Evolutionary conservation across 306 rosid genomes (phyloP), one percentile per base, ranked within the genome.

Genomic region (Canavalia ensiformis): DNA sequence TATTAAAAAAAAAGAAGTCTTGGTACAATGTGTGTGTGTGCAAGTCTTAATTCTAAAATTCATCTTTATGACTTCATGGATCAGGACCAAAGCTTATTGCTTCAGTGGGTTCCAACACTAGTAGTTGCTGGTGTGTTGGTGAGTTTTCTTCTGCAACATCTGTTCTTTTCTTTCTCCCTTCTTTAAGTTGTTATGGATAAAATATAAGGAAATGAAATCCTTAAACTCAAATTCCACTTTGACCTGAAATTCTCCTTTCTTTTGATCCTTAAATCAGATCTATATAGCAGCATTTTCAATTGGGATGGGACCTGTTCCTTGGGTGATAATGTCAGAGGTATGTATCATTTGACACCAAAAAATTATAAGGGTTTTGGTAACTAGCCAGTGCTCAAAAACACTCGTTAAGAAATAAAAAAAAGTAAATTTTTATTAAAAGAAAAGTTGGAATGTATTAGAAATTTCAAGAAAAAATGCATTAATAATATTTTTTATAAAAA

Each of bases 241-340:
- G 18, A 57, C 13, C 25, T 65, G 47, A 85, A 55, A 70, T 5
- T 81, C 8, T 56, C 28, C 30, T 52, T 69, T 79, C 25, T 47
- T 56, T 55, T 52, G 47, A 8, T 49, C 50, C 33, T 72, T 57
- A 13, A 49, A 75, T 77, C 94, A 94, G 98, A 83, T 89, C 41
- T 94, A 87, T 50, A 80, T 94, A 58, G 90, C 95, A 57, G 82
- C 78, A 52, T 94, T 81, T 89, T 86, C 98, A 28, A 83, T 89
- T 46, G 98, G 98, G 75, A 65, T 92, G 84, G 97, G 98, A 71
- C 78, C 97, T 12, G 94, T 94, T 63, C 97, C 98, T 42, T 92
- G 98, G 98, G 88, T 94, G 82, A 89, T 92, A 52, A 94, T 94
- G 98, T 94, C 98, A 49, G 98, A 92, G 97, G 98, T 92, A 92